Percentiles rank a stretch among this genome's conserved stretches.
phyloP scores from a whole-genome alignment of 805 yeast species.

The Soucietia sequanensis region DNA sequence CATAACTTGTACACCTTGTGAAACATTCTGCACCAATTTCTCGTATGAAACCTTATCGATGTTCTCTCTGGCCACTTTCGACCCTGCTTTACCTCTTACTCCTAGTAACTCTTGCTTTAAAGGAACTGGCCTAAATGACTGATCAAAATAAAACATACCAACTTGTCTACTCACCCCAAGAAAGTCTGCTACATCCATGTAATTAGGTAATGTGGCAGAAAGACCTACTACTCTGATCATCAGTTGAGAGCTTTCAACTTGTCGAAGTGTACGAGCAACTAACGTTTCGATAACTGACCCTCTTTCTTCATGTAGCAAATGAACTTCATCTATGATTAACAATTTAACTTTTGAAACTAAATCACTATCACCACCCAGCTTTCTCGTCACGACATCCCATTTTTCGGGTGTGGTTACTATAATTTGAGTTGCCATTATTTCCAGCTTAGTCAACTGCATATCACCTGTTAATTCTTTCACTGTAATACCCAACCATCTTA shows the following conservation, averaged over 20 bases:
- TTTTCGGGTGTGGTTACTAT: slow-evolving; percentile 95
- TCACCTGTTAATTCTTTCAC: slow-evolving; percentile 94
- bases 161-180: slow-evolving; percentile 84
- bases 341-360: slow-evolving; percentile 80
- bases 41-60: slow-evolving; percentile 76
- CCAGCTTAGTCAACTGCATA: slow-evolving; percentile 84
- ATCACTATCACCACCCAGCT: slow-evolving; percentile 85
- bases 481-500: slow-evolving; percentile 80
- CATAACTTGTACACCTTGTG: slow-evolving; percentile 86
- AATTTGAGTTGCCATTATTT: slow-evolving; percentile 77
- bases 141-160: slow-evolving; percentile 95
- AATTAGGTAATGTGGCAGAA: slow-evolving; percentile 92
- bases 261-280: slow-evolving; percentile 91
- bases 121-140: slow-evolving; percentile 91
- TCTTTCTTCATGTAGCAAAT: slow-evolving; percentile 93
- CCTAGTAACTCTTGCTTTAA: slow-evolving; percentile 85
- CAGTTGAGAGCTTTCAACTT: slow-evolving; percentile 90
- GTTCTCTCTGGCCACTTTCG: slow-evolving; percentile 66
- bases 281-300: slow-evolving; percentile 96
- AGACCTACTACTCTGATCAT: slow-evolving; percentile 93
- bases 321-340: slow-evolving; percentile 93
- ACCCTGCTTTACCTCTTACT: slow-evolving; percentile 81
- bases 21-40: slow-evolving; percentile 65
- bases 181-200: slow-evolving; percentile 90
- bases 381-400: slow-evolving; percentile 97